Evolutionary conservation across 2,329 filamentous ascomycete genomes (phyloP).

Genomic region (Fusarium bactridioides): DNA sequence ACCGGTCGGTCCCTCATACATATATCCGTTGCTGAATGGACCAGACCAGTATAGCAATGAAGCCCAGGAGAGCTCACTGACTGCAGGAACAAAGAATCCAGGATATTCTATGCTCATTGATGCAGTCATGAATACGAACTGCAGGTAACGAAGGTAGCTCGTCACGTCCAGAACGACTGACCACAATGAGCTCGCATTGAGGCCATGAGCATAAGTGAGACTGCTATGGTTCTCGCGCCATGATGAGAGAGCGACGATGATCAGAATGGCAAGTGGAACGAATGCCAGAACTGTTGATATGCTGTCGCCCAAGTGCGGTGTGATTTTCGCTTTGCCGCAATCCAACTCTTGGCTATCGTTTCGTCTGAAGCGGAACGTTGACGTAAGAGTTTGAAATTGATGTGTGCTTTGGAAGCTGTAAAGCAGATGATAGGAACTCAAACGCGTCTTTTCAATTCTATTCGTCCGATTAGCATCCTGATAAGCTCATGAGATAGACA

Average conservation of each 20-base stretch:
- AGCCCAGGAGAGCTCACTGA: background rate
- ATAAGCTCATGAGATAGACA: background rate
- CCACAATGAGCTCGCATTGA: background rate
- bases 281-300: background rate
- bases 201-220: background rate
- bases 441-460: background rate
- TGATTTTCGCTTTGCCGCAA: background rate
- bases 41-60: background rate
- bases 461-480: background rate
- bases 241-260: background rate
- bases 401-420: background rate
- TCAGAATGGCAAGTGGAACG: background rate
- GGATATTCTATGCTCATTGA: background rate
- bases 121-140: background rate
- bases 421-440: background rate
- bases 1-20: background rate
- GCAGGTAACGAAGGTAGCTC: background rate
- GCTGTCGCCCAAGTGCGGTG: background rate
- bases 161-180: background rate
- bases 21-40: background rate
- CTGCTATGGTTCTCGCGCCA: background rate
- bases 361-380: background rate
- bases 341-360: background rate
- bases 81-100: background rate
- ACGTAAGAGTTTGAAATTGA: background rate